A percentile compares a stretch with the other conserved stretches of the same genome.
phyloP scores from a whole-genome alignment of 495 filamentous ascomycete genomes.

The Astrothelium macrocarpum region DNA sequence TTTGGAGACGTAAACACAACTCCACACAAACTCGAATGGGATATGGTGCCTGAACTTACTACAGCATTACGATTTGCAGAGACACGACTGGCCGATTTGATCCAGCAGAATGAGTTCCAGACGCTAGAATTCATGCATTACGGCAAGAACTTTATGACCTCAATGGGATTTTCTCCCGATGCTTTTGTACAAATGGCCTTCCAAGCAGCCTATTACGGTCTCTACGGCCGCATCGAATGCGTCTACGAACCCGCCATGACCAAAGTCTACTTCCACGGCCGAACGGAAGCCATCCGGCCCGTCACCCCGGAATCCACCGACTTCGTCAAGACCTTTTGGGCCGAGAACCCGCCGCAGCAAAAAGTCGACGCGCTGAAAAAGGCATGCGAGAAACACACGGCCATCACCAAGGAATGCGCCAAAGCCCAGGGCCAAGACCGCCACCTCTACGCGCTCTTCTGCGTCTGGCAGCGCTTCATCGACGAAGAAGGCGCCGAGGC shows the following conservation, averaged over 20 bases:
- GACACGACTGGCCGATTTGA: conserved; percentile 85
- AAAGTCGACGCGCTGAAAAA: conserved; percentile 79
- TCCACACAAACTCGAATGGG: conserved; percentile 95
- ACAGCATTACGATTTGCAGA: conserved; percentile 93
- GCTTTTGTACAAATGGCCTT: conserved; percentile 99
- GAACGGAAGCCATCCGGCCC: conserved; percentile 85
- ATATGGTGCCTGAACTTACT: conserved; percentile 84
- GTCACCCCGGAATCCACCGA: conserved; percentile 72
- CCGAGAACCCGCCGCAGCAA: conserved; percentile 65
- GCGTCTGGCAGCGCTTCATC: conserved; percentile 83
- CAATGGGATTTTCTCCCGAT: conserved; percentile 92
- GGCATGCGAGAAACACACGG: conserved; percentile 73
- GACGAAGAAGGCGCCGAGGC: conserved; percentile 58
- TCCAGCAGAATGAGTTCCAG: conserved; percentile 92
- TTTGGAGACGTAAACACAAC: conserved; percentile 94
- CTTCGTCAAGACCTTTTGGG: conserved; percentile 93
- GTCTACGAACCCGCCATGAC: conserved; percentile 99
- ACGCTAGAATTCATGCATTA: conserved; percentile 83
- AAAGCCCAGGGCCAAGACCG: conserved; percentile 90
- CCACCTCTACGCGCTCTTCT: conserved; percentile 89
- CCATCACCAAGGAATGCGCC: conserved; percentile 73
- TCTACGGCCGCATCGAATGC: conserved; percentile 88
- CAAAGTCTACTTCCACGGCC: conserved; percentile 82
- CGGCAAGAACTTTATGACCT: conserved; percentile 96
- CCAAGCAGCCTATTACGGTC: conserved; percentile 95